These are phyloP conservation scores for Obelidium mucronatum DNA, from an alignment of 192 early-diverging fungal genomes.

Conservation along the genomic window DNA sequence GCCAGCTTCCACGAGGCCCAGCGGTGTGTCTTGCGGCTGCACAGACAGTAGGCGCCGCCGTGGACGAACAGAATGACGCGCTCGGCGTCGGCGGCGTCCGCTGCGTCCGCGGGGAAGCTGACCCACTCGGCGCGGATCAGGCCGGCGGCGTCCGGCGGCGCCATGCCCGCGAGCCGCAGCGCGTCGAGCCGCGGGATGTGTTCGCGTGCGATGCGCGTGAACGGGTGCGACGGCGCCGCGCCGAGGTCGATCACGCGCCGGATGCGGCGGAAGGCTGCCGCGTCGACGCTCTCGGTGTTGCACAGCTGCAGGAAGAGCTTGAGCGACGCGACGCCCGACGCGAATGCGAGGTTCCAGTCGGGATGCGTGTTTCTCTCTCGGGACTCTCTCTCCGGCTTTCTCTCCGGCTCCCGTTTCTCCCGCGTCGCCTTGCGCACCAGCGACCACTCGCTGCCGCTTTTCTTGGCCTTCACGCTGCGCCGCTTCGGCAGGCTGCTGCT, in stretches of 20 bases:
- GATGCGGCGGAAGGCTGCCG: not conserved
- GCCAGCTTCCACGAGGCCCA: constrained; percentile 37
- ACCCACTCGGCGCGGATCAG: constrained; percentile 37
- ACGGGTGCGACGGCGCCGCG: not conserved
- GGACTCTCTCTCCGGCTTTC: not conserved
- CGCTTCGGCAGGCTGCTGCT: not conserved
- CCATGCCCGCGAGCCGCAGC: constrained; percentile 10
- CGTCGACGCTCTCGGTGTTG: constrained; percentile 1
- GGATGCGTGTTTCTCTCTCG: not conserved
- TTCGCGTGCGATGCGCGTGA: not conserved
- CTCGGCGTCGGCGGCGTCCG: not conserved
- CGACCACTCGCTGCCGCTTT: too few relatives aligned
- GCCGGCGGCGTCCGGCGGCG: constrained; percentile 24
- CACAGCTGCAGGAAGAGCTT: not conserved
- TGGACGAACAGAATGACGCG: constrained; percentile 44
- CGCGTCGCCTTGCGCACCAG: too few relatives aligned
- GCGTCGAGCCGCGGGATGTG: constrained; percentile 22
- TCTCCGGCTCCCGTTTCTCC: too few relatives aligned
- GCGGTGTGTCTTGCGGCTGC: constrained; percentile 40
- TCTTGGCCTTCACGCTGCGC: too few relatives aligned
- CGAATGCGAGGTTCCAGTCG: not conserved
- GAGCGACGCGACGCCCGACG: not conserved
- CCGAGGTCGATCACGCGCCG: not conserved
- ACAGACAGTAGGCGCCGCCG: constrained; percentile 37
- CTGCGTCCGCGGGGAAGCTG: constrained; percentile 4